Base-by-base conservation (phyloP, 306 rosid genomes). In the Begonia masoniana region DNA sequence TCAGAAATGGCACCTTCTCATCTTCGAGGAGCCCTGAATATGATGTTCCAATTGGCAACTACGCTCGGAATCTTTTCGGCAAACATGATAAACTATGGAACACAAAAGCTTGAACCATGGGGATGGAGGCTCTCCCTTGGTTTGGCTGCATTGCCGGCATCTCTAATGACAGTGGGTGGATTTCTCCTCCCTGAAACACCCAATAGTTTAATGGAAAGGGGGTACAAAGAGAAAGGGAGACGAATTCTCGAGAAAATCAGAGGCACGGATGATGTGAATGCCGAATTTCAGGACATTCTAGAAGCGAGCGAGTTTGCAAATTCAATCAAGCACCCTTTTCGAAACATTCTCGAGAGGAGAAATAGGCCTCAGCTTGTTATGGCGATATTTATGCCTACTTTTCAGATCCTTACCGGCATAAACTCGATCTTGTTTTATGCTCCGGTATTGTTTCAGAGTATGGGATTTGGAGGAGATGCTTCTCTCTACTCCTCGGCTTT, bases 1-100 rank as follows among this genome's bases (percentile, higher is more conserved):
- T 89, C 97, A 56, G 97, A 89, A 74, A 80, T 89, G 85, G 97
- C 97, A 1, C 97, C 95, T 2, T 77, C 95, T 47, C 95, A 89
- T 71, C 82, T 89, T 43, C 72, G 97, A 62, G 97, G 95, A 62
- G 95, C 69, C 51, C 58, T 89, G 59, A 89, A 89, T 80, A 85
- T 89, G 94, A 74, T 89, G 95, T 89, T 89, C 75, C 95, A 89
- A 63, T 68, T 89, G 19, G 97, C 97, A 60, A 89, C 95, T 11
- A 89, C 97, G 2, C 65, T 74, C 2, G 97, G 97, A 35, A 80
- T 89, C 56, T 89, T 89, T 62, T 76, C 78, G 41, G 97, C 95
- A 15, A 89, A 89, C 70, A 89, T 89, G 95, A 63, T 85, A 50
- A 89, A 85, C 65, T 89, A 26, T 54, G 97, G 94, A 58, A 89